Conservation (phyloP, 768 basidiomycete genomes). For the Serendipita sp. region DNA sequence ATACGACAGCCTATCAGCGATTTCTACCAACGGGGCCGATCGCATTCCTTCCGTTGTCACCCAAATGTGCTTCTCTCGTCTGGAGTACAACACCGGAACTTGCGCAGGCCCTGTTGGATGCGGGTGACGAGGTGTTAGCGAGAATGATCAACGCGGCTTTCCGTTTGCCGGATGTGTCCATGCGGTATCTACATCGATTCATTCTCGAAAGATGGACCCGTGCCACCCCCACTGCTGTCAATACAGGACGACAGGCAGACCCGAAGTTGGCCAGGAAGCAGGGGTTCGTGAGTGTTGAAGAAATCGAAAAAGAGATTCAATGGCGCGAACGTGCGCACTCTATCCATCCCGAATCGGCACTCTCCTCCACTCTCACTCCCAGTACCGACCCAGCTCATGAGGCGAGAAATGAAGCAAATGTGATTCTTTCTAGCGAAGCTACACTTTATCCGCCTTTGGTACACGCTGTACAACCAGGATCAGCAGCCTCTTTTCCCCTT, state of each 20-base stretch:
- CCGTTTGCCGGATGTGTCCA: constrained; percentile 57
- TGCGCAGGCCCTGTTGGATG: constrained; percentile 51
- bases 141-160: constrained; percentile 84
- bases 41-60: constrained; percentile 79
- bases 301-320: constrained; percentile 43
- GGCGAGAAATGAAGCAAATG: constrained; percentile 19
- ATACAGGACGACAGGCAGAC: background rate
- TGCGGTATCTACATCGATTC: constrained; percentile 46
- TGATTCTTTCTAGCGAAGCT: constrained; percentile 41
- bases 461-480: constrained; percentile 46
- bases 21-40: constrained; percentile 93
- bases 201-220: constrained; percentile 37
- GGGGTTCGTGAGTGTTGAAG: constrained; percentile 24
- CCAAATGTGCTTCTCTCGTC: constrained; percentile 68
- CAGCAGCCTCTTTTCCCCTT: constrained; percentile 80
- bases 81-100: constrained; percentile 79
- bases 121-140: constrained; percentile 44
- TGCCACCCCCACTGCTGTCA: constrained; percentile 19
- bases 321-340: constrained; percentile 60
- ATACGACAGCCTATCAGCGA: constrained; percentile 78
- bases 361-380: constrained; percentile 16
- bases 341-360: constrained; percentile 44
- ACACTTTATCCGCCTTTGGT: constrained; percentile 62
- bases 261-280: background rate
- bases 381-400: background rate